Evolutionary conservation across 495 filamentous ascomycete genomes (phyloP), one percentile per base, ranked within the genome.

Genomic region (Xylaria longipes): DNA sequence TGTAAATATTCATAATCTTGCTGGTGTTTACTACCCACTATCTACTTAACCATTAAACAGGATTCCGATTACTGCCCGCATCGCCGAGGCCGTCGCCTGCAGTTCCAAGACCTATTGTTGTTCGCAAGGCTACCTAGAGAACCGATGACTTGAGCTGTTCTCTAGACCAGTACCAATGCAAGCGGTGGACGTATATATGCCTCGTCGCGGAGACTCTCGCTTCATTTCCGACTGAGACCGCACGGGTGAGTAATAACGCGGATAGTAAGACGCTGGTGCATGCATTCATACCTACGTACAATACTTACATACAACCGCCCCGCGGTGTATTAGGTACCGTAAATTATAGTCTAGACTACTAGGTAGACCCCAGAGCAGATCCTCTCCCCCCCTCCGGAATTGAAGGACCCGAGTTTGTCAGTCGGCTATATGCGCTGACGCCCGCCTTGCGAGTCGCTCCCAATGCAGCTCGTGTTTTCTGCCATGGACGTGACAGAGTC

Each of bases 51-150:
- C n/a, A n/a, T 7, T 50, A 12, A 14, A 15, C 5, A 20, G 46
- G 46, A 15, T 3, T 50, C 9, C 9, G n/a, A n/a, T 7, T 8
- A 5, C 17, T n/a, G 27, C 25, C 62, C 62, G 62, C 41, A 46
- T 46, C 41, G 62, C 62, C 62, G 41, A 46, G 41, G 27, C 41
- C n/a, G 39, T 65, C 41, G 62, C 15, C 62, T 64, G 61, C 37
- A 45, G 39, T 20, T 64, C 39, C 12, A 64, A 29, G 39, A 48
- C 62, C 62, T 48, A 15, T 65, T 11, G 2, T 43, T 43, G 12
- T 63, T 9, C 37, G 22, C 22, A 29, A 43, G 35, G 60, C 37
- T 60, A 37, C 12, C 57, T 22, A 11, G 11, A 56, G 29, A 5
- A 29, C 52, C 1, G 52, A 27, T 31, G 52, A 56, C 52, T 15